phyloP scores from a whole-genome alignment of 1,139 yeast genomes.

The Magnusiomyces magnusii region DNA sequence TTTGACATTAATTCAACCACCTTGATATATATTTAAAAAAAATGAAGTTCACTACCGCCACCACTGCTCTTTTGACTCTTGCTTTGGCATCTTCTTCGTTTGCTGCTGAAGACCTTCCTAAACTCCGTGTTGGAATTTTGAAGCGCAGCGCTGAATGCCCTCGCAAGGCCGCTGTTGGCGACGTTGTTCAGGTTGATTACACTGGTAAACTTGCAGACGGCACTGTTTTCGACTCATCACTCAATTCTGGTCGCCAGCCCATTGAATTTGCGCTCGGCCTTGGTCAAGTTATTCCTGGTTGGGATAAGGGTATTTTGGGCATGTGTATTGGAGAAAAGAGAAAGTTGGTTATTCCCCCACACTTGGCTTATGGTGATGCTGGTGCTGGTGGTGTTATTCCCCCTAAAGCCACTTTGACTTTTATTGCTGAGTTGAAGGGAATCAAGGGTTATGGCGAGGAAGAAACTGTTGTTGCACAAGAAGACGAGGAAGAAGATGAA shows the following conservation, averaged over 20 bases:
- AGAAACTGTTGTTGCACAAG: background rate
- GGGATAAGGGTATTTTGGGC: slow-evolving; percentile 75
- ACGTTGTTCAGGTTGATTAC: slow-evolving; percentile 63
- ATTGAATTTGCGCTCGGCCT: slow-evolving; percentile 60
- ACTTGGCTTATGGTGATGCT: slow-evolving; percentile 59
- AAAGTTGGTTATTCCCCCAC: slow-evolving; percentile 66
- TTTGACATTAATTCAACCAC: too few relatives aligned
- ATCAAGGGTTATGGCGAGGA: slow-evolving; percentile 23
- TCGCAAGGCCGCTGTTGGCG: slow-evolving; percentile 53
- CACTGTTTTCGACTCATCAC: slow-evolving; percentile 67
- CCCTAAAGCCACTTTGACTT: slow-evolving; percentile 53
- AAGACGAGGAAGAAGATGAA: background rate
- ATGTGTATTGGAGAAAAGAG: slow-evolving; percentile 90
- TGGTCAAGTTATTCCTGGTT: slow-evolving; percentile 75
- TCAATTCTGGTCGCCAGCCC: slow-evolving; percentile 50
- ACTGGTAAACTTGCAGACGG: slow-evolving; percentile 64
- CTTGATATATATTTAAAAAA: too few relatives aligned
- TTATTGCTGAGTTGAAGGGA: slow-evolving; percentile 31
- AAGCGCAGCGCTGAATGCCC: slow-evolving; percentile 46
- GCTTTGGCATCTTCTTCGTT: slow-evolving; percentile 15
- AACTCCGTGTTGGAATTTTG: slow-evolving; percentile 35
- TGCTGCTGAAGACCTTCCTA: slow-evolving; percentile 22
- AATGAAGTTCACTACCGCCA: slow-evolving; percentile 15
- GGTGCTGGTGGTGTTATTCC: slow-evolving; percentile 78
- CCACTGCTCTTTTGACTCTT: slow-evolving; percentile 16